Base-by-base conservation (phyloP, 2,329 filamentous ascomycete species). In the Epichloe elymi region DNA sequence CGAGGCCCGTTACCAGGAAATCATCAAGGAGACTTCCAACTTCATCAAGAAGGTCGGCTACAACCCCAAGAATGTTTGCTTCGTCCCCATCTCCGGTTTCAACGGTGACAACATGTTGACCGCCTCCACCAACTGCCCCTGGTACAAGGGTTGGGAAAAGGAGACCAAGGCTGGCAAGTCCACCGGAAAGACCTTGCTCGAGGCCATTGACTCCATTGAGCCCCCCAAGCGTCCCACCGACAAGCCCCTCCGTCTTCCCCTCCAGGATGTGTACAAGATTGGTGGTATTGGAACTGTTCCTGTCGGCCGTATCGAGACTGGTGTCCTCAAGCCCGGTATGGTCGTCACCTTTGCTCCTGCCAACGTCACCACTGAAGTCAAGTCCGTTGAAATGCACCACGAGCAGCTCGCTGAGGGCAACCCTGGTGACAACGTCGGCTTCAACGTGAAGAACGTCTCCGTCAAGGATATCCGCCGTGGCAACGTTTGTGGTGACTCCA, bases 21-120 rank as follows among this genome's bases (percentile, higher is more conserved):
- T 98, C 74, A 91, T 97, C 85, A 97, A 97, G 89, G 93, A 98
- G 85, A 96, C 90, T 66, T 94, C 90, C 79, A 86, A 82, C 82
- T 97, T 97, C 88, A 96, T 98, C 88, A 98, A 97, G 91, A 97
- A 98, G 89, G 91, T 97, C 76, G 93, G 93, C 74, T 98, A 91
- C 88, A 96, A 97, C 88, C 91, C 93, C 80, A 97, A 97, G 88
- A 74, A 78, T 66, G 90, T 97, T 71, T 81, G 91, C 66, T 98
- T 98, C 82, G 93, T 98, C 70, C 93, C 93, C 72, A 97, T 98
- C 87, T 97, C 93, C 67, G 93, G 93, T 67, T 98, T 98, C 89
- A 86, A 98, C 84, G 93, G 93, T 73, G 93, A 98, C 86, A 98
- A 98, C 88, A 98, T 98, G 93, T 85, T 98, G 59, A 74, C 86